Evolutionary conservation across 2,329 filamentous ascomycete species (phyloP), one percentile per base, ranked within the genome.

Genomic region (Raffaelea deltoideospora): DNA sequence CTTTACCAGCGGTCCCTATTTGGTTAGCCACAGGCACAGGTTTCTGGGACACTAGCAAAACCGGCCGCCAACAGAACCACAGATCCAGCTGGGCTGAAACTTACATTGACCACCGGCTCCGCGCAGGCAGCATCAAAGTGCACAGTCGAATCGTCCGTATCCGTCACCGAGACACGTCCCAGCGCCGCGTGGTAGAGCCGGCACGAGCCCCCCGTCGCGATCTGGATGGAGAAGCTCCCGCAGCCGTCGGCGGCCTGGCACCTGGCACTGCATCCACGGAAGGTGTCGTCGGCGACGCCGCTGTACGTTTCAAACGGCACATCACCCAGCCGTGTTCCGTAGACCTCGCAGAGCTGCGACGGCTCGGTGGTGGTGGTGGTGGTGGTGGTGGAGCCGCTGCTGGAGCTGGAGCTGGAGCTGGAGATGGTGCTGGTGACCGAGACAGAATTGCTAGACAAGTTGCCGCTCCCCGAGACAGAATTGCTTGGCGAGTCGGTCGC

Each of bases 141-240:
- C 17, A 37, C 26, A 19, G 31, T 30, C 19, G 36, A 31, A 31
- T 31, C 36, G 15, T 31, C 33, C 8, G 36, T 37, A 10, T 31
- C 31, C 18, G 31, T 15, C 11, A 18, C 15, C 21, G 33, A 37
- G 26, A 28, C 36, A 14, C n/a, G 11, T 18, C 21, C 28, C 31
- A 37, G 31, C 24, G 31, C n/a, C 15, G 23, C 30, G 31, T 18
- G 7, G n/a, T 33, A 37, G 24, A 37, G 20, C 18, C 18, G 29
- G 31, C 36, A 37, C n/a, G 31, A 22, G 21, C 36, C 36, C 14
- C 36, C 36, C 6, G 31, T 33, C 24, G 29, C 9, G 19, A 37
- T 33, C 31, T 37, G 31, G 23, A 37, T 37, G 6, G 36, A 37
- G 31, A 37, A 37, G 10, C 36, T 37, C 24, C 18, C 14, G 24